Evolutionary conservation across 805 yeast genomes (phyloP), one percentile per base, ranked within the genome.

Genomic region (Candida hungchunana): DNA sequence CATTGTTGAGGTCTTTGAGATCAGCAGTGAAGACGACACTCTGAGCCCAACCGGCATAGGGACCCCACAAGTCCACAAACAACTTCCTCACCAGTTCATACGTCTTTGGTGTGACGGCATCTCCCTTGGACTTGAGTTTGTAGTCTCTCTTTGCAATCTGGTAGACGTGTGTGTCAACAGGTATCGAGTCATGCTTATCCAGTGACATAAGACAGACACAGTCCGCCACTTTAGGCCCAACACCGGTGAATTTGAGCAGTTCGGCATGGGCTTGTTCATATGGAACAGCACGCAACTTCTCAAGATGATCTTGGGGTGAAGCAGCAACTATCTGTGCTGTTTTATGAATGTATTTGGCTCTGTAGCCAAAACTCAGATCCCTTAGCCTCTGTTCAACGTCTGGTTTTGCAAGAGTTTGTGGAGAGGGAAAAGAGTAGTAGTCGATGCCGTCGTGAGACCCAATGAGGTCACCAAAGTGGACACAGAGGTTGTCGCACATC

Each of bases 41-140:
- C 53, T 90, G 98, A 0, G 97, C 97, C 98, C 98, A 93, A 0
- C 98, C 98, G 2, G 98, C 97, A 55, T 82, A 83, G 2, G 73
- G 74, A 0, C 96, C 97, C 90, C 96, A 93, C 29, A 79, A 62
- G 0, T 68, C 67, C 29, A 71, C 67, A 55, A 90, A 79, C 54
- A 70, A 74, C 7, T 54, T 51, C 29, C 87, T 67, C 6, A 87
- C 81, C 16, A 69, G 65, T 18, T 55, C 53, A 17, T 62, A 40
- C 1, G 60, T 58, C 19, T 46, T 48, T 30, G 60, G 59, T 4
- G 50, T 58, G 2, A 59, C 54, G 4, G 48, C 41, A 8, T 53
- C 56, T 13, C 58, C 51, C 26, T 50, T 48, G 4, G 51, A 40
- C 42, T 64, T 73, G 46, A 77, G 72, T 46, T 74, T 75, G 59